Base-by-base conservation (phyloP, 768 basidiomycete genomes). In the Boletus vinaceobasis region DNA sequence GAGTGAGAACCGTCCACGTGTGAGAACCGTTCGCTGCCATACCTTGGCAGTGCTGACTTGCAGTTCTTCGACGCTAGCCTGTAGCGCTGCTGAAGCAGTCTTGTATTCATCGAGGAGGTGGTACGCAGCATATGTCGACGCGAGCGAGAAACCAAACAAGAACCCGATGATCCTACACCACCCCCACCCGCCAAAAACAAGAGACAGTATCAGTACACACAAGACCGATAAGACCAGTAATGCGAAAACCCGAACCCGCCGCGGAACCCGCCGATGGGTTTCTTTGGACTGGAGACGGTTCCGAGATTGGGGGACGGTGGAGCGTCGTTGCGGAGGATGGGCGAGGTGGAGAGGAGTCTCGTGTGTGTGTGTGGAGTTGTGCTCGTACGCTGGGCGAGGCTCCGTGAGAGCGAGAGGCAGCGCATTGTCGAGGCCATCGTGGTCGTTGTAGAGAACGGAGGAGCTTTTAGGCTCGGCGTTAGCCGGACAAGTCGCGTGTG, bases 101-200 rank as follows among this genome's bases (percentile, higher is more conserved):
- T 92, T 90, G 72, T 94, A 93, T 74, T 96, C 94, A 59, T 96
- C 92, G 44, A 95, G 73, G 19, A 97, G 77, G 68, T 90, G 84
- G 69, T 93, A 96, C 27, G 92, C 87, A 39, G 92, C 90, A 62
- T 86, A 82, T 0, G 89, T 86, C 1, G 93, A 91, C 1, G 93
- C 92, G 35, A 94, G 71, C 6, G 93, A 93, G 75, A 96, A 95
- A 2, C 93, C 94, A 61, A 94, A 84, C 35, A 97, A 70, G 67
- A 93, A 93, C 0, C 91, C 91, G 39, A 93, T 79, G 51, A 93
- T 83, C 46, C 90, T 93, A 61, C 17, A 39, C 7, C 39, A 32
- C 9, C 15, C 2, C 42, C 15, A 40, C 7, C 21, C 23, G 14
- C 26, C 15, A 27, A 17, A 5, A 43, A 23, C 17, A 27, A 43